Evolutionary conservation across 495 filamentous ascomycete genomes (phyloP).

Genomic region (Podospora pseudocomata): DNA sequence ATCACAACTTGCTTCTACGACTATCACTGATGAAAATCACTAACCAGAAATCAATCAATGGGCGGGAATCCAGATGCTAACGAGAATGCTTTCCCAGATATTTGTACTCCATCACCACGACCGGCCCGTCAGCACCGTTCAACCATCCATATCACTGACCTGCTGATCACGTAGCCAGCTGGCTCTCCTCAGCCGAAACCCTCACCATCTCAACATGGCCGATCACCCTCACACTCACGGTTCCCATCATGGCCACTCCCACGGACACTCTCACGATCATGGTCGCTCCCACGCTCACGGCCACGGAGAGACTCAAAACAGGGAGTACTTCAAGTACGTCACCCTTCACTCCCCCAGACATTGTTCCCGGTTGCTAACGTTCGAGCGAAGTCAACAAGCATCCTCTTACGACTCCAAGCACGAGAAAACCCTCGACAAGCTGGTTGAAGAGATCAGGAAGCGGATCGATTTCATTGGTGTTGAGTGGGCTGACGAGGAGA

Average conservation of each 20-base stretch:
- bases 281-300: background rate
- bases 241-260: slow-evolving; percentile 1
- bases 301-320: slow-evolving; percentile 33
- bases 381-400: slow-evolving; percentile 35
- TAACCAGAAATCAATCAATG: no score
- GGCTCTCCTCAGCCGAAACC: no score
- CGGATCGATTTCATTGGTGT: slow-evolving; percentile 61
- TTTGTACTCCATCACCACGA: no score
- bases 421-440: slow-evolving; percentile 34
- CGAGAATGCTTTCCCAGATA: no score
- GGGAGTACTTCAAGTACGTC: slow-evolving; percentile 45
- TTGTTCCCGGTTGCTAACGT: background rate
- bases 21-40: no score
- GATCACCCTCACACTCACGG: background rate
- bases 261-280: slow-evolving; percentile 5
- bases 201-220: background rate
- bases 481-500: slow-evolving; percentile 44
- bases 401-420: slow-evolving; percentile 41
- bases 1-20: no score
- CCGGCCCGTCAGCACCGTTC: no score
- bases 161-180: no score
- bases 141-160: no score
- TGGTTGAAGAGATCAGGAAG: slow-evolving; percentile 47
- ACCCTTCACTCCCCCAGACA: slow-evolving; percentile 8
- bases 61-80: no score